Evolutionary conservation across 805 yeast genomes (phyloP).

Genomic region (Myxozyma geophila): DNA sequence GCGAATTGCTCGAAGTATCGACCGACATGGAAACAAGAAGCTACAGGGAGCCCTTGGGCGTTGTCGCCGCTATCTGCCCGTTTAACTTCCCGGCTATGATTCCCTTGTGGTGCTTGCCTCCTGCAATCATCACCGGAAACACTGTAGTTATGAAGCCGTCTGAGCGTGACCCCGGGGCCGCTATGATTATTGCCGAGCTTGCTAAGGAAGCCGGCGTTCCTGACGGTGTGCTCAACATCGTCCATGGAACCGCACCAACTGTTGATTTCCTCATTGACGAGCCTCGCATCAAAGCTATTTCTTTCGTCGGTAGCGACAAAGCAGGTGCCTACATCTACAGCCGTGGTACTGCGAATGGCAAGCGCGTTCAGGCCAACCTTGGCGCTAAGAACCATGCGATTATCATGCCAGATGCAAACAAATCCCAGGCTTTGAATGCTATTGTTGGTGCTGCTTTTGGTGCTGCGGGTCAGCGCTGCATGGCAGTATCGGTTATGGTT

Average conservation of each 20-base stretch:
- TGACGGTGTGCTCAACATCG: constrained; percentile 59
- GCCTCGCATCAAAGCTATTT: constrained; percentile 74
- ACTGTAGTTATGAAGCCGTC: constrained; percentile 71
- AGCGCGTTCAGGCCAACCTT: constrained; percentile 75
- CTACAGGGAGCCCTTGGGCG: constrained; percentile 68
- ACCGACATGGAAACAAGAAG: constrained; percentile 76
- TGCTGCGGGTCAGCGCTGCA: constrained; percentile 84
- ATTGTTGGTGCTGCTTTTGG: constrained; percentile 79
- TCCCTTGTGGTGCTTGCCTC: constrained; percentile 69
- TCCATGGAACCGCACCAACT: constrained; percentile 74
- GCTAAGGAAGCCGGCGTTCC: constrained; percentile 77
- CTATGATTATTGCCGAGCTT: constrained; percentile 72
- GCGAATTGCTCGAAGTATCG: constrained; percentile 67
- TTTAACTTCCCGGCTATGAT: constrained; percentile 88
- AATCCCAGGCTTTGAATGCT: constrained; percentile 64
- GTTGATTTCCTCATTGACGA: constrained; percentile 73
- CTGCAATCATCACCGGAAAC: constrained; percentile 71
- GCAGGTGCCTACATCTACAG: constrained; percentile 77
- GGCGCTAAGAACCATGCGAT: constrained; percentile 82
- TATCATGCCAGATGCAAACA: constrained; percentile 73
- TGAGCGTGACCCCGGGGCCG: constrained; percentile 82
- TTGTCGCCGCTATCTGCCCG: constrained; percentile 76
- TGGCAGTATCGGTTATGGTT: constrained; percentile 75
- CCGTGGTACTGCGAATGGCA: constrained; percentile 68
- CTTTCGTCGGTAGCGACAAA: constrained; percentile 78